Conservation (phyloP, 768 basidiomycete genomes). For the Phallus indusiatus region DNA sequence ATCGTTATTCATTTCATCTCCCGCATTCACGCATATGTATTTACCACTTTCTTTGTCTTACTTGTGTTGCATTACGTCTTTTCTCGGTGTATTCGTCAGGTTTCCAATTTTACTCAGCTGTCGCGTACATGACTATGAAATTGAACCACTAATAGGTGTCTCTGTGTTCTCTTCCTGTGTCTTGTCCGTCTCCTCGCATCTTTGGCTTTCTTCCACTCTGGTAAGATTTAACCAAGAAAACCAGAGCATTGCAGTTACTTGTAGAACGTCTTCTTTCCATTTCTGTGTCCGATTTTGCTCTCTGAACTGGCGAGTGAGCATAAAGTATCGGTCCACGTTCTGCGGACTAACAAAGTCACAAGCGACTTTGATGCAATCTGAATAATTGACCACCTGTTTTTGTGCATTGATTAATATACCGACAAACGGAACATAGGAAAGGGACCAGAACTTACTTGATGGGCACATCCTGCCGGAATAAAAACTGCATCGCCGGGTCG, state of each 20-base stretch:
- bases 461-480: conserved; percentile 89
- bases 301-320: conserved; percentile 80
- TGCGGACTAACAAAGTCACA: conserved; percentile 93
- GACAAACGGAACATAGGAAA: background rate
- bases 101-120: background rate
- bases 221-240: conserved; percentile 59
- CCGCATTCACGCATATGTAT: background rate
- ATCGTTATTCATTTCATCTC: background rate
- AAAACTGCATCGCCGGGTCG: conserved; percentile 88
- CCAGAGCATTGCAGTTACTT: conserved; percentile 90
- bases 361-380: conserved; percentile 95
- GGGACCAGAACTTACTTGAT: conserved; percentile 53
- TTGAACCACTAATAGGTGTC: background rate
- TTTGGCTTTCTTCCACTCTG: background rate
- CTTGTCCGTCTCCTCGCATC: background rate
- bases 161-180: background rate
- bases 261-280: conserved; percentile 93
- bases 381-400: conserved; percentile 73
- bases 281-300: conserved; percentile 78
- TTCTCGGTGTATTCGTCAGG: background rate
- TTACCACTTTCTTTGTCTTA: background rate
- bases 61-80: background rate
- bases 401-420: background rate
- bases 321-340: conserved; percentile 80
- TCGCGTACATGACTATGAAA: background rate